Base-by-base conservation (phyloP, 352 stramenopile species). In the Globisporangium carolinianum region DNA sequence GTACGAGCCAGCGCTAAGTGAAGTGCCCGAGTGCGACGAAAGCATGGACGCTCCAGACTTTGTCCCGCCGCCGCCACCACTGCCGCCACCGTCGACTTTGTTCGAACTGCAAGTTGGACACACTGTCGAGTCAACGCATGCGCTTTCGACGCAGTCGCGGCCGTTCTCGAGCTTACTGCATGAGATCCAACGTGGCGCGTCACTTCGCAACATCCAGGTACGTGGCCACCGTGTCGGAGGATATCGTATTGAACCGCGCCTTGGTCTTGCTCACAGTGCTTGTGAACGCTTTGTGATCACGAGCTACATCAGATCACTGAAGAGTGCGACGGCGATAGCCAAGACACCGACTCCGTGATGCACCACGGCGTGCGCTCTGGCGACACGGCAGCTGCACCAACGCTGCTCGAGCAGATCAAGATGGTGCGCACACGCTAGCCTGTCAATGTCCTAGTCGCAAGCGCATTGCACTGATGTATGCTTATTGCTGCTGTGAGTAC, bases 361-460 rank as follows among this genome's bases (percentile, higher is more conserved):
- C 37, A 12, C 9, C 17, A 11, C 9, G n/a, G 14, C 8, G 35
- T 14, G 7, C 32, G 4, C 5, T 7, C 35, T 1, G 11, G n/a
- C 1, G 4, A 54, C 24, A 9, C 14, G 5, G 12, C 9, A 10
- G 5, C 17, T 8, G 51, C 51, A 2, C 35, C 57, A 10, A 75
- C 60, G 32, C 62, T 86, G 0, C 64, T 86, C 1, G 60, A 85
- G 18, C 77, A 86, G 57, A 86, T 88, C 48, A 71, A 70, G 38
- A 61, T 69, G 60, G 69, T 76, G 47, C 37, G 45, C 35, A 9
- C 15, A 11, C n/a, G n/a, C 15, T 49, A 32, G 24, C 24, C 24
- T 32, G 24, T 32, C 24, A 32, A 32, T 32, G 24, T 32, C 24
- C 24, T 32, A 32, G 24, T 32, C 24, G 24, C 24, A 32, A 32